Base-by-base conservation (phyloP, 1,284 basidiomycete genomes). In the Apiotrichum sp. region DNA sequence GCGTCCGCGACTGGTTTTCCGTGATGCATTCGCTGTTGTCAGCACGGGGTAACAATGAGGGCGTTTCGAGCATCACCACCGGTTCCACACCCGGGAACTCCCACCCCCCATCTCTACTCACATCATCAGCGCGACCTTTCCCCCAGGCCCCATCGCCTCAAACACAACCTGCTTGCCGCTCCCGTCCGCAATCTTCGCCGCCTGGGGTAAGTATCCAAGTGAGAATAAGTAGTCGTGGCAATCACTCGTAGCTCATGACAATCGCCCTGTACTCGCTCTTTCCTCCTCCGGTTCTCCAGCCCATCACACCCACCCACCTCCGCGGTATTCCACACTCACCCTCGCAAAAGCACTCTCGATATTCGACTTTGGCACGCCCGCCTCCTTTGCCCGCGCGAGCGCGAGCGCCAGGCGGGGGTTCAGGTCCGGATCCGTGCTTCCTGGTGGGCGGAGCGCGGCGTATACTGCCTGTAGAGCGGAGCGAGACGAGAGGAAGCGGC, bases 311-410 rank as follows among this genome's bases (percentile, higher is more conserved):
- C 22, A 22, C 22, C 22, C 22, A 22, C 22, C 22, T 22, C 22
- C 22, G 22, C 22, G 22, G 22, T 22, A 22, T 22, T 22, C 22
- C 22, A 16, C 44, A 65, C 76, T 45, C 63, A 86, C 88, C 77
- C 82, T 84, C 16, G 80, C 81, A 50, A 91, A 76, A 0, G 87
- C 85, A 40, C 79, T 83, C 65, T 87, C 86, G 4, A 91, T 83
- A 67, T 87, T 89, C 41, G 86, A 82, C 67, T 84, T 90, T 0
- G 89, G 88, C 40, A 90, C 82, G 38, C 86, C 86, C 41, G 79
- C 77, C 0, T 83, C 80, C 68, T 81, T 86, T 0, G 84, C 84
- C 53, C 81, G 79, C 62, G 82, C 83, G 3, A 91, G 64, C 1
- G 82, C 82, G 2, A 79, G 76, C 1, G 84, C 83, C 38, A 92